Conservation (phyloP, 1,284 basidiomycete genomes). For the Thecaphora thlaspeos region DNA sequence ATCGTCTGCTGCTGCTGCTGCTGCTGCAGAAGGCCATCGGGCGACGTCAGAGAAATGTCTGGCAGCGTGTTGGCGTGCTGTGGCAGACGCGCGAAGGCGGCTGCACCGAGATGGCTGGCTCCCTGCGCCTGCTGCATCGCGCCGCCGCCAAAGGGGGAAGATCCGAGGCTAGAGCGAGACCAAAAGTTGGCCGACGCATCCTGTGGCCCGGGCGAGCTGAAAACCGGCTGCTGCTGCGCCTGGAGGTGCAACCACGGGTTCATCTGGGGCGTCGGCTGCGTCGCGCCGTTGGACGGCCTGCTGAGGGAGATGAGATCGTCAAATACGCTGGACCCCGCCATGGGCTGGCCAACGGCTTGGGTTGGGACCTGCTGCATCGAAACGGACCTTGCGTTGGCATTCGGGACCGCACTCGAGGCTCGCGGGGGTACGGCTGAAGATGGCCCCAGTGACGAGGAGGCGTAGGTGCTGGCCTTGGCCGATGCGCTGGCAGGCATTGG, state of each 20-base stretch:
- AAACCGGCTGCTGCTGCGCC: constrained; percentile 26
- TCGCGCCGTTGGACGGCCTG: constrained; percentile 7
- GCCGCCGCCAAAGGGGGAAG: constrained; percentile 9
- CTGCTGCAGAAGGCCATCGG: constrained; percentile 2
- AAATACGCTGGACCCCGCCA: constrained; percentile 32
- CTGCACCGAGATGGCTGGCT: constrained; percentile 1
- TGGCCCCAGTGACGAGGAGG: constrained; percentile 2
- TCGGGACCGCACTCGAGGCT: constrained; percentile 16
- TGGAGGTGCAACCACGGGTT: constrained; percentile 34
- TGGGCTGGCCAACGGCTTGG: not conserved
- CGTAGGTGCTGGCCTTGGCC: constrained; percentile 2
- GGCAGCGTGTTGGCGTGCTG: constrained; percentile 21
- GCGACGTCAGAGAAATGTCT: not conserved
- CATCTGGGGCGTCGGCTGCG: constrained; percentile 35
- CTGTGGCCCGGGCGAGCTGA: constrained; percentile 29
- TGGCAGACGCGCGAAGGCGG: not conserved
- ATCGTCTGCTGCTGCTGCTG: not conserved
- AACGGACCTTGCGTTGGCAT: constrained; percentile 10
- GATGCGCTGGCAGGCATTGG: constrained; percentile 8
- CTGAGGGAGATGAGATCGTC: constrained; percentile 36
- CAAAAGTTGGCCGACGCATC: constrained; percentile 26
- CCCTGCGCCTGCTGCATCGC: constrained; percentile 6
- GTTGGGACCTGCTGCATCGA: not conserved
- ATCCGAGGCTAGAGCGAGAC: constrained; percentile 2
- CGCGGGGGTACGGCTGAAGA: constrained; percentile 12